These are phyloP conservation scores for Diplodia seriata DNA, from an alignment of 2,329 filamentous ascomycete species.

Conservation along the genomic window DNA sequence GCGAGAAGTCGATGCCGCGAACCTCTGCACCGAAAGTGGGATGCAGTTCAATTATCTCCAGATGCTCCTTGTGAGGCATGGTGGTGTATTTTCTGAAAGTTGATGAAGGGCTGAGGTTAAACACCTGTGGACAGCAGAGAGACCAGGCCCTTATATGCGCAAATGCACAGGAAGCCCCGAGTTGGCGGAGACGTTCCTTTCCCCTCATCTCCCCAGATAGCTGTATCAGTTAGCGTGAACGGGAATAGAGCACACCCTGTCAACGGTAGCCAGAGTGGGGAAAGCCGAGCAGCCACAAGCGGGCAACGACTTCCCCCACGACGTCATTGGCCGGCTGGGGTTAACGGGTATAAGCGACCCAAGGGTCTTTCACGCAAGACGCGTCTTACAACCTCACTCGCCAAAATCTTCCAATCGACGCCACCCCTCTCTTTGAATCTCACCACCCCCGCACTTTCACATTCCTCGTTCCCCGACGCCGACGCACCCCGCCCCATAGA, in stretches of 20 bases:
- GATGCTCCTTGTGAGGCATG: constrained; percentile 33
- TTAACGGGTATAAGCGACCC: constrained; percentile 10
- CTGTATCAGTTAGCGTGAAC: background rate
- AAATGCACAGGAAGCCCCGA: background rate
- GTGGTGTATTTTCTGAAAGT: background rate
- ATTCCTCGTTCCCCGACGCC: background rate
- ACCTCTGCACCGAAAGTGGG: constrained; percentile 51
- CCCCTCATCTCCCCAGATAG: constrained; percentile 1
- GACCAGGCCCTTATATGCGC: background rate
- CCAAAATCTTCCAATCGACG: background rate
- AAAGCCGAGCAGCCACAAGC: background rate
- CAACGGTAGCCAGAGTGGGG: background rate
- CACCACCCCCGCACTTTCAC: background rate
- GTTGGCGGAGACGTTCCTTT: background rate
- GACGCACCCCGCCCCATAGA: background rate
- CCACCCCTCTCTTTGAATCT: background rate
- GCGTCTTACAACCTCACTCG: background rate
- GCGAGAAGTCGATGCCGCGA: constrained; percentile 46
- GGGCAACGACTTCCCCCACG: background rate
- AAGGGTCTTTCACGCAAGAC: background rate
- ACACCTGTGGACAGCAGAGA: no score
- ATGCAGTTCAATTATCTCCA: constrained; percentile 46
- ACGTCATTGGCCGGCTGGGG: constrained; percentile 15
- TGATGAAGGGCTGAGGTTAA: background rate
- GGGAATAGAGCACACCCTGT: background rate